Evolutionary conservation across 805 yeast genomes (phyloP).

Genomic region (Wickerhamomyces canadensis): DNA sequence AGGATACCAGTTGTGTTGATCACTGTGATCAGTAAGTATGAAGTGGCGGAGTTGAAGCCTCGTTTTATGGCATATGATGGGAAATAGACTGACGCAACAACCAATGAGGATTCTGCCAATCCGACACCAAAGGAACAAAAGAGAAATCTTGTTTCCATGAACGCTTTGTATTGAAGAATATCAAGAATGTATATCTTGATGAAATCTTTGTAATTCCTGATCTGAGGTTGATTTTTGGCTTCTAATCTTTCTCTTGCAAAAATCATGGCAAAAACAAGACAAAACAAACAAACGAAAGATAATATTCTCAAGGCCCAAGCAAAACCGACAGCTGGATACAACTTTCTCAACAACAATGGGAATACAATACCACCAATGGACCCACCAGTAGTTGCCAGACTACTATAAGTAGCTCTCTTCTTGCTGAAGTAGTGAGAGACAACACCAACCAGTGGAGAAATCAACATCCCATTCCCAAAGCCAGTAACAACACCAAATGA

Average conservation of each 20-base stretch:
- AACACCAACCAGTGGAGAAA: slow-evolving; percentile 57
- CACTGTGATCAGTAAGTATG: slow-evolving; percentile 43
- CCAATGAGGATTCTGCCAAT: slow-evolving; percentile 26
- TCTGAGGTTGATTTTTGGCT: slow-evolving; percentile 13
- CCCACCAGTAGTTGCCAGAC: slow-evolving; percentile 48
- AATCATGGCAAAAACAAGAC: slow-evolving; percentile 30
- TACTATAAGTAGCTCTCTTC: slow-evolving; percentile 53
- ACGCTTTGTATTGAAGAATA: slow-evolving; percentile 34
- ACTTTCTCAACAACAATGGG: slow-evolving; percentile 46
- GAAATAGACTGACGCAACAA: slow-evolving; percentile 43
- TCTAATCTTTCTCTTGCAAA: slow-evolving; percentile 37
- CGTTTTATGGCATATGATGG: slow-evolving; percentile 47
- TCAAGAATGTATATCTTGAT: slow-evolving; percentile 19
- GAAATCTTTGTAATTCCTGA: slow-evolving; percentile 2
- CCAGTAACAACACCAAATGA: slow-evolving; percentile 55
- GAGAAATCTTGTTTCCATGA: slow-evolving; percentile 39
- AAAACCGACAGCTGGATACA: slow-evolving; percentile 48
- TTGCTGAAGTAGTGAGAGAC: slow-evolving; percentile 61
- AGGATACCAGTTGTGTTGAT: slow-evolving; percentile 40
- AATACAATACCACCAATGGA: slow-evolving; percentile 52
- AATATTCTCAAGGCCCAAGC: slow-evolving; percentile 55
- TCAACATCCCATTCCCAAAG: slow-evolving; percentile 51
- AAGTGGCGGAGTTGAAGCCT: slow-evolving; percentile 37
- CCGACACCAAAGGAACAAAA: slow-evolving; percentile 38
- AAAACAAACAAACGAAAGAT: slow-evolving; percentile 40